Evolutionary conservation across 2,329 filamentous ascomycete species (phyloP), one percentile per base, ranked within the genome.

Genomic region (Diaporthe humulicola): DNA sequence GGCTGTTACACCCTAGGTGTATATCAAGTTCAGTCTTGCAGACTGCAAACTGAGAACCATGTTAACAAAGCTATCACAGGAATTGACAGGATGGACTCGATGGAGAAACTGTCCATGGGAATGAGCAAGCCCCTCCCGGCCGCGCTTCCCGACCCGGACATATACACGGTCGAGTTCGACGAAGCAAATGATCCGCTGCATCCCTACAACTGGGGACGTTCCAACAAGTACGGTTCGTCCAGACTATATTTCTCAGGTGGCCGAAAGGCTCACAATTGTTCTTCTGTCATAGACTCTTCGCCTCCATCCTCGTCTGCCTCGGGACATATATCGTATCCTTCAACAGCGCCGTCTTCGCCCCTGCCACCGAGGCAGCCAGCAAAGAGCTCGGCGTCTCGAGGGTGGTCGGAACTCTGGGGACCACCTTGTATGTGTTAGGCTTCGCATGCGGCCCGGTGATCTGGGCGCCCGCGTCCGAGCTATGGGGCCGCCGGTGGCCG

Each of bases 161-260:
- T 90, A 74, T 92, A 91, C 80, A 89, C 91, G 1, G 89, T 91
- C 17, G 90, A 89, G 54, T 90, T 89, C 74, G 86, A 89, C 74
- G 87, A 88, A 0, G 80, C 80, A 0, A 82, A 87, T 70, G 88
- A 90, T 76, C 87, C 87, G 1, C 67, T 86, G 30, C 86, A 90
- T 79, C 87, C 88, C 2, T 86, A 87, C 77, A 90, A 89, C 75
- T 90, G 88, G 88, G 81, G 81, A 0, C 56, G 85, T 6, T 83
- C 81, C 74, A 84, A 81, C 77, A 90, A 89, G 83, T 84, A 73
- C 33, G 74, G 71, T 12, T 1, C 9, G 14, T 38, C n/a, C n/a
- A 12, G 4, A 3, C 33, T 28, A 12, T 10, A 5, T 15, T 30
- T 19, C 5, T 19, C 12, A 10, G 10, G 6, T 12, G 17, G 19